Evolutionary conservation across 2,329 filamentous ascomycete genomes (phyloP).

Genomic region (Trichoderma koningiopsis): DNA sequence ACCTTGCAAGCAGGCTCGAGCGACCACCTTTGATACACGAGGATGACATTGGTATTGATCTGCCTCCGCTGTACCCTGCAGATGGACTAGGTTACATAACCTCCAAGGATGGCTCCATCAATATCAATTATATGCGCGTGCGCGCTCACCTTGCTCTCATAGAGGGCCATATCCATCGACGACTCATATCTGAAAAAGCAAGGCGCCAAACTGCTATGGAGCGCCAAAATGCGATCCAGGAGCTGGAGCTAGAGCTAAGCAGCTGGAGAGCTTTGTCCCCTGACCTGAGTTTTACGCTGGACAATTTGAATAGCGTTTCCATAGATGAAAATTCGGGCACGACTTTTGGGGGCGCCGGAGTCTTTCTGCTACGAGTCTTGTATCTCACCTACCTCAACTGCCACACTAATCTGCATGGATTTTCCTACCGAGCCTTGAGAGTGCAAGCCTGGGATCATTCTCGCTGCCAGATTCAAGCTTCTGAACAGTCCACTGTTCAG

Average conservation of each 20-base stretch:
- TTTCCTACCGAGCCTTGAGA: neutral
- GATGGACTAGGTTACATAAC: slow-evolving; percentile 2
- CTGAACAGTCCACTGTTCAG: neutral
- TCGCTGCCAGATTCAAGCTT: neutral
- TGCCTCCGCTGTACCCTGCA: neutral
- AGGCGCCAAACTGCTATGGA: neutral
- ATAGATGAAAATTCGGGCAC: neutral
- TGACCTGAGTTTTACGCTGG: neutral
- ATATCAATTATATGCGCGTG: neutral
- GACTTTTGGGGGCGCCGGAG: neutral
- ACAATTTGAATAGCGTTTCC: neutral
- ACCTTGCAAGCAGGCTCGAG: slow-evolving; percentile 1
- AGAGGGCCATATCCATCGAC: slow-evolving; percentile 5
- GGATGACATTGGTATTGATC: slow-evolving; percentile 1
- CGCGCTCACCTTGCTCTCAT: slow-evolving; percentile 13
- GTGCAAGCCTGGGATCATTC: neutral
- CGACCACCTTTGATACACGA: slow-evolving; percentile 9
- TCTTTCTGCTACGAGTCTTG: neutral
- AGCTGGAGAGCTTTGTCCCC: neutral
- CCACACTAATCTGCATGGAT: neutral
- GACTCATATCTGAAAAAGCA: neutral
- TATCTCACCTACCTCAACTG: slow-evolving; percentile 1
- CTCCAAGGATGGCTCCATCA: neutral
- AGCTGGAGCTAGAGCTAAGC: neutral
- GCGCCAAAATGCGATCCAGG: neutral